Conservation (phyloP, 1,284 basidiomycete genomes). For the Sanghuangporus weigelae region DNA sequence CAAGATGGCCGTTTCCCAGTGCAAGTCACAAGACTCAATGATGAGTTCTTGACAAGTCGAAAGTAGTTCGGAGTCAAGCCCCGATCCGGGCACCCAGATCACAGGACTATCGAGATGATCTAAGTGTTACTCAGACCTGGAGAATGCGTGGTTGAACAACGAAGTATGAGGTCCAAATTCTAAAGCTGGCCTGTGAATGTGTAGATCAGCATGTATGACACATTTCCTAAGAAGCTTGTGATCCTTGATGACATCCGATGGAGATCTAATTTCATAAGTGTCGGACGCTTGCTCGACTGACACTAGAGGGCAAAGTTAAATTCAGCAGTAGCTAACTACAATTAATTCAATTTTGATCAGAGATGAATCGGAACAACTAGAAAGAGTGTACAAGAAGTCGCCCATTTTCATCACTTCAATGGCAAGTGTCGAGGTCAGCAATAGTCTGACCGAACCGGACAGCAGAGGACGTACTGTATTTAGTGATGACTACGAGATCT, state of each 20-base stretch:
- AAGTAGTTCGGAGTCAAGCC: background rate
- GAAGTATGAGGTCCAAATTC: background rate
- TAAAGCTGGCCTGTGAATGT: background rate
- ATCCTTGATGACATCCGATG: background rate
- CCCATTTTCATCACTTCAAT: background rate
- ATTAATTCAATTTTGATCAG: background rate
- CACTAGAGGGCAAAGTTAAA: background rate
- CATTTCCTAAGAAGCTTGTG: background rate
- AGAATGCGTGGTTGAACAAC: background rate
- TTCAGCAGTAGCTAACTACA: background rate
- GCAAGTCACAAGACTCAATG: background rate
- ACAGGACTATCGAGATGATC: background rate
- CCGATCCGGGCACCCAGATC: background rate
- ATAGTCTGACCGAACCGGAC: no score
- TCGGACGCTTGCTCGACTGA: background rate
- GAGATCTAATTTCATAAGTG: background rate
- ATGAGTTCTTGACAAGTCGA: background rate
- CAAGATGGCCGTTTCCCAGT: background rate
- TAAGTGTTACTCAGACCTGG: background rate
- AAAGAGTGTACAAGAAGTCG: background rate
- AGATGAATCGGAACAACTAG: background rate
- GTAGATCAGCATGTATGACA: background rate
- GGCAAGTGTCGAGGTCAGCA: no score
- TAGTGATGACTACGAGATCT: no score
- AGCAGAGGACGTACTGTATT: no score